Evolutionary conservation across 371 early-diverging fungal genomes (phyloP).

Genomic region (Basidiobolus meristosporus): DNA sequence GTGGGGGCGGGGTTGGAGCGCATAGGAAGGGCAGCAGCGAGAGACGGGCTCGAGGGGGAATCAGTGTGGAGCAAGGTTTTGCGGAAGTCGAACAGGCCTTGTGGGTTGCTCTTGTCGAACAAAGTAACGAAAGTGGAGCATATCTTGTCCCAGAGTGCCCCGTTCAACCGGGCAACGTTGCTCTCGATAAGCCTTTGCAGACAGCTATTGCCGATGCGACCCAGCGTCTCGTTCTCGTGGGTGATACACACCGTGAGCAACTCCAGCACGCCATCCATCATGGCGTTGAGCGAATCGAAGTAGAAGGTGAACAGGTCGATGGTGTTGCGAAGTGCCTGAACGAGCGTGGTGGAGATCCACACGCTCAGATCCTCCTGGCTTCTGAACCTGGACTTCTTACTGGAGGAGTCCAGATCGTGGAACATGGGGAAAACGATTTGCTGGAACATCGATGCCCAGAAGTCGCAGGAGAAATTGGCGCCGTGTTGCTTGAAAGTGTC

Average conservation of each 20-base stretch:
- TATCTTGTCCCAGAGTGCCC: slow-evolving; percentile 45
- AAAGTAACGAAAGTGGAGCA: slow-evolving; percentile 43
- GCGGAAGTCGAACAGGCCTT: too few relatives aligned
- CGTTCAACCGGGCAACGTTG: slow-evolving; percentile 49
- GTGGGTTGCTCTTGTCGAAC: slow-evolving; percentile 64
- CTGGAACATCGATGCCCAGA: slow-evolving; percentile 64
- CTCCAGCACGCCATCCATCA: slow-evolving; percentile 59
- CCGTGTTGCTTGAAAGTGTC: slow-evolving; percentile 59
- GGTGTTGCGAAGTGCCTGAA: slow-evolving; percentile 75
- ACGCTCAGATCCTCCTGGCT: slow-evolving; percentile 25
- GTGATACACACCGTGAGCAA: slow-evolving; percentile 65
- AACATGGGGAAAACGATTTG: slow-evolving; percentile 82
- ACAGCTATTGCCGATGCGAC: slow-evolving; percentile 81
- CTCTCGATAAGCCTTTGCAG: slow-evolving; percentile 69
- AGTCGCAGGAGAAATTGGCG: slow-evolving; percentile 36
- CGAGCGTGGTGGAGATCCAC: slow-evolving; percentile 38
- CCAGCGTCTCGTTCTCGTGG: slow-evolving; percentile 81
- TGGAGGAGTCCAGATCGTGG: slow-evolving; percentile 38
- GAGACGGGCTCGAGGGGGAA: too few relatives aligned
- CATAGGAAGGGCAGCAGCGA: too few relatives aligned
- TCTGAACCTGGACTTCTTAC: slow-evolving; percentile 12
- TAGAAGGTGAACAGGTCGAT: slow-evolving; percentile 67
- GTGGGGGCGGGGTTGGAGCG: too few relatives aligned
- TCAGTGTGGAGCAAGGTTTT: too few relatives aligned
- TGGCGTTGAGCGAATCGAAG: slow-evolving; percentile 41